phyloP scores from a whole-genome alignment of 2,329 filamentous ascomycete species.

The Aspergillus ruber region DNA sequence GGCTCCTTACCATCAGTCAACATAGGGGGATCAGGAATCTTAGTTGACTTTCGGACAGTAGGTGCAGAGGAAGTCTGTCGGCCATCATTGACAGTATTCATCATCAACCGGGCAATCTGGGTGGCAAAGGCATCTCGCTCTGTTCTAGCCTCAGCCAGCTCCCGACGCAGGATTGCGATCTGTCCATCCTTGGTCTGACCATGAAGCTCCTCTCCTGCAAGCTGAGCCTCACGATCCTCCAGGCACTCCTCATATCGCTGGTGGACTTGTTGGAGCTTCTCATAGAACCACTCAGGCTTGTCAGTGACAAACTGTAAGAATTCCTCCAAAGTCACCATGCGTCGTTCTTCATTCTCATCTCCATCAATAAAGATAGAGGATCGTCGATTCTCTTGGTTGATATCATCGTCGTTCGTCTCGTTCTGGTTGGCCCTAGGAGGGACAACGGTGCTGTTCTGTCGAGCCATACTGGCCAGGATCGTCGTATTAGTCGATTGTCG shows the following conservation, averaged over 20 bases:
- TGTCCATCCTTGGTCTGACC: background rate
- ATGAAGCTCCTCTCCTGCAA: background rate
- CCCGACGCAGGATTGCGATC: background rate
- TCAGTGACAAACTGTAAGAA: background rate
- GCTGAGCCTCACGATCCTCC: background rate
- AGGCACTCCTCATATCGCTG: background rate
- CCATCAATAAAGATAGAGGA: background rate
- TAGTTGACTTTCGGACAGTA: background rate
- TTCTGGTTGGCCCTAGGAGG: too few relatives aligned
- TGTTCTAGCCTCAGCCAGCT: too few relatives aligned
- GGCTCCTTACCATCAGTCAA: background rate
- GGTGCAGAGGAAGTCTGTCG: background rate
- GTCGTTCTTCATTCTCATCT: background rate
- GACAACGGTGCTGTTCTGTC: too few relatives aligned
- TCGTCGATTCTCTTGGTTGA: too few relatives aligned
- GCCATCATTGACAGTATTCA: background rate
- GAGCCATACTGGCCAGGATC: too few relatives aligned
- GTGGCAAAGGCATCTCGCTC: background rate
- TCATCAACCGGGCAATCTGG: background rate
- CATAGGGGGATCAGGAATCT: background rate
- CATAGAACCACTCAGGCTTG: background rate
- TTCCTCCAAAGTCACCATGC: background rate
- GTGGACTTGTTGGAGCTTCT: background rate
- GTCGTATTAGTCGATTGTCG: too few relatives aligned
- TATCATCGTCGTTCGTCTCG: too few relatives aligned